phyloP scores from a whole-genome alignment of 176 grass and related monocot genomes.

The Cenchrus fungigraminus region DNA sequence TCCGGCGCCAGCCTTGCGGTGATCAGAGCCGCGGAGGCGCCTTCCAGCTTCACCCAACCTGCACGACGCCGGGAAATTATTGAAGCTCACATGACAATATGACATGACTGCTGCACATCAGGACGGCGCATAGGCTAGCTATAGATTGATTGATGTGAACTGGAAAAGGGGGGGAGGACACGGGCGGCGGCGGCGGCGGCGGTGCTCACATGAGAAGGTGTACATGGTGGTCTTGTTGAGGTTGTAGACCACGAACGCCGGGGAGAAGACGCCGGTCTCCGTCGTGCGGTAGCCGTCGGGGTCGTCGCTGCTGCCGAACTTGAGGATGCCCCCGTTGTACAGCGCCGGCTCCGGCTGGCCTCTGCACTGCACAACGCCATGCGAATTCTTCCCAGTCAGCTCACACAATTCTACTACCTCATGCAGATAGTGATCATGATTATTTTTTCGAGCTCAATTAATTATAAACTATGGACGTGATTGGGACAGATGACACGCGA shows the following conservation, averaged over 20 bases:
- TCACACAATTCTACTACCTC: background rate
- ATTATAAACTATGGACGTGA: background rate
- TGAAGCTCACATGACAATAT: constrained; percentile 13
- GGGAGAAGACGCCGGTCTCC: constrained; percentile 77
- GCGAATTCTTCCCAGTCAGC: background rate
- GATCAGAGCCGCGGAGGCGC: constrained; percentile 63
- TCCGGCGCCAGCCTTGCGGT: constrained; percentile 77
- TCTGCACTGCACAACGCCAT: constrained; percentile 69
- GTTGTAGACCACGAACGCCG: constrained; percentile 81
- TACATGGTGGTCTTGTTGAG: constrained; percentile 78
- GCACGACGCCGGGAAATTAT: constrained; percentile 20
- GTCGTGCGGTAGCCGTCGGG: constrained; percentile 65
- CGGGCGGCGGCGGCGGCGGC: background rate
- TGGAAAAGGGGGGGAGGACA: background rate
- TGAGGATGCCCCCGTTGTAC: constrained; percentile 89
- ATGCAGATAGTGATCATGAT: background rate
- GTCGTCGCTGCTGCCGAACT: constrained; percentile 56
- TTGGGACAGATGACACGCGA: constrained; percentile 35
- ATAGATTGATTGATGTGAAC: background rate
- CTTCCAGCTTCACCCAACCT: constrained; percentile 87
- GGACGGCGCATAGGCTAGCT: too few species aligned
- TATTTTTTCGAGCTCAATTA: background rate
- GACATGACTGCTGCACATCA: background rate
- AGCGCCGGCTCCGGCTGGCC: constrained; percentile 77
- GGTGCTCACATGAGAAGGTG: constrained; percentile 84